These are phyloP conservation scores for Stephania yunnanensis DNA, from an alignment of 164 flowering plant genomes.

Conservation along the genomic window DNA sequence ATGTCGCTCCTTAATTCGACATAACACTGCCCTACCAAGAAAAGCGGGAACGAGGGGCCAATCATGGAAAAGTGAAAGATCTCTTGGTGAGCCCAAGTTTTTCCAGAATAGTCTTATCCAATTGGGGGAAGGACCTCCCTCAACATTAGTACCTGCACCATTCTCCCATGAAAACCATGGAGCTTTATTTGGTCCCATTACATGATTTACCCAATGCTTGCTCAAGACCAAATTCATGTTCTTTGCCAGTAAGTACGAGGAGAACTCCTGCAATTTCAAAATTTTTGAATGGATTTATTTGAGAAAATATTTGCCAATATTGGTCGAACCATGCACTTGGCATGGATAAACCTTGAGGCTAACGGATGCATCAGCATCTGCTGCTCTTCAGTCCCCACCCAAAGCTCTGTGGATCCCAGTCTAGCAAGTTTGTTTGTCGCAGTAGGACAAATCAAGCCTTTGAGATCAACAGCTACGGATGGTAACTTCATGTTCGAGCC, in stretches of 20 bases:
- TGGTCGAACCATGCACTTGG: constrained; percentile 56
- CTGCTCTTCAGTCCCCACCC: constrained; percentile 77
- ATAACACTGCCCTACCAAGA: constrained; percentile 81
- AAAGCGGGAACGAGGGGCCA: constrained; percentile 98
- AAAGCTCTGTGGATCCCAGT: constrained; percentile 67
- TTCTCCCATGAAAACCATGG: constrained; percentile 98
- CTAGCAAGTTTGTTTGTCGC: constrained; percentile 54
- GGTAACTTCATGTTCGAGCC: constrained; percentile 35
- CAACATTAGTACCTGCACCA: constrained; percentile 36
- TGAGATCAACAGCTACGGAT: constrained; percentile 51
- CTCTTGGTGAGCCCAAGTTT: constrained; percentile 48
- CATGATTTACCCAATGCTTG: constrained; percentile 79
- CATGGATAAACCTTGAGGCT: constrained; percentile 69
- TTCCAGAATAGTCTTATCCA: constrained; percentile 94
- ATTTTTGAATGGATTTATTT: constrained; percentile 34
- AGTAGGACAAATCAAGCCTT: constrained; percentile 84
- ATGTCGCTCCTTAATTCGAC: constrained; percentile 73
- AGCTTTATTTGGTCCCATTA: constrained; percentile 47
- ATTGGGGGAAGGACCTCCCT: constrained; percentile 81
- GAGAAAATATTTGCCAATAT: constrained; percentile 50
- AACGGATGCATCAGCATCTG: constrained; percentile 62
- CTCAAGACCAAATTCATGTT: constrained; percentile 72
- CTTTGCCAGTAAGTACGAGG: constrained; percentile 54
- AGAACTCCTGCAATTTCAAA: constrained; percentile 62
- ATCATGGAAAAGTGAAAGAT: constrained; percentile 68